A percentile compares a stretch with the other conserved stretches of the same genome.
Conservation (phyloP, 1,284 basidiomycete species). For the Tilletia indica region DNA sequence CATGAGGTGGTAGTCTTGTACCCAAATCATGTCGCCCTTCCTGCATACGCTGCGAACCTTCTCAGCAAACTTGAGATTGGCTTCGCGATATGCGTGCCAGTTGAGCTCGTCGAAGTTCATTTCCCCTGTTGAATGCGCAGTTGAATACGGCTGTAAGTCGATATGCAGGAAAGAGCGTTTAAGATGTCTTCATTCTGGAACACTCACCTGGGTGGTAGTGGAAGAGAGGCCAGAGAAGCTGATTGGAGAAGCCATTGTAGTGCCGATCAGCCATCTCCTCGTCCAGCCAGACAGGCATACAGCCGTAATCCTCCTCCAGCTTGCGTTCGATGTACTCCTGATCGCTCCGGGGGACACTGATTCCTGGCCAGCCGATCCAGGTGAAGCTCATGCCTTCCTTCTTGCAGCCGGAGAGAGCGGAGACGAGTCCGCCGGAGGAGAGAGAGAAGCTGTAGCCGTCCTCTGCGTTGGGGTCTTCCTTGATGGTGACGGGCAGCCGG, state of each 20-base stretch:
- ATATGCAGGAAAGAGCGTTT: no score
- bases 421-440: slow-evolving; percentile 54
- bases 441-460: slow-evolving; percentile 52
- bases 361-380: slow-evolving; percentile 56
- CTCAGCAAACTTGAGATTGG: slow-evolving; percentile 91
- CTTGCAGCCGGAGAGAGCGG: slow-evolving; percentile 52
- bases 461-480: slow-evolving; percentile 43
- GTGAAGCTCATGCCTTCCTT: slow-evolving; percentile 51
- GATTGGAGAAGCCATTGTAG: slow-evolving; percentile 98
- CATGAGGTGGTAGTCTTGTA: slow-evolving; percentile 70
- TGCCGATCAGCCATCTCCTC: slow-evolving; percentile 95
- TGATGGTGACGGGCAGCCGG: slow-evolving; percentile 69
- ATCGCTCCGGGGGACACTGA: slow-evolving; percentile 40
- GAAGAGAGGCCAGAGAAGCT: slow-evolving; percentile 98
- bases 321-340: slow-evolving; percentile 59
- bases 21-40: slow-evolving; percentile 85
- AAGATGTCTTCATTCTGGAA: neutral
- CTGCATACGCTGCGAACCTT: slow-evolving; percentile 77
- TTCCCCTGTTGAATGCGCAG: slow-evolving; percentile 61
- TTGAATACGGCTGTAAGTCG: no score
- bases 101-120: slow-evolving; percentile 75
- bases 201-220: slow-evolving; percentile 73
- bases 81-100: slow-evolving; percentile 96
- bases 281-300: slow-evolving; percentile 93
- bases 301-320: slow-evolving; percentile 89